Evolutionary conservation across 768 basidiomycete genomes (phyloP).

Genomic region (Lanmaoa rubissima): DNA sequence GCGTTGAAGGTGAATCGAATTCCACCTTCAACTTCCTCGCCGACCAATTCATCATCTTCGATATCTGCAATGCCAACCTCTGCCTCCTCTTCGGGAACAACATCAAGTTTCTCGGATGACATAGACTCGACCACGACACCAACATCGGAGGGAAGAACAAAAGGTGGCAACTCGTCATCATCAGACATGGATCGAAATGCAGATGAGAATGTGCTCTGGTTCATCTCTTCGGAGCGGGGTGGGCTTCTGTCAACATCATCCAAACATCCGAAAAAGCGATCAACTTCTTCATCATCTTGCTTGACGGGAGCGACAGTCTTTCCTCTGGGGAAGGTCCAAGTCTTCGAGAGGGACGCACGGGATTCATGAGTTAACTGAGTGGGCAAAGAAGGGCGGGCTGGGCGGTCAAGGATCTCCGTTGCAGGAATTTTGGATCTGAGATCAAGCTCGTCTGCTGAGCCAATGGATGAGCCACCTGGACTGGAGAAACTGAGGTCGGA

Average conservation of each 20-base stretch:
- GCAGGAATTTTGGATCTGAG: conserved; percentile 3
- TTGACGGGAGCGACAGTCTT: conserved; percentile 18
- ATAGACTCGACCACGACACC: conserved; percentile 39
- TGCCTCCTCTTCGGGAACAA: conserved; percentile 44
- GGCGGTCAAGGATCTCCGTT: conserved; percentile 11
- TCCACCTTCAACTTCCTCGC: conserved; percentile 59
- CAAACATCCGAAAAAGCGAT: conserved; percentile 75
- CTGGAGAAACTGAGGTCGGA: conserved; percentile 47
- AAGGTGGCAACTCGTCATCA: conserved; percentile 47
- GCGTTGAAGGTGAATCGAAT: conserved; percentile 74
- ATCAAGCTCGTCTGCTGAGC: conserved; percentile 49
- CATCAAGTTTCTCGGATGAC: conserved; percentile 32
- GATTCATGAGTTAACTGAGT: conserved; percentile 29
- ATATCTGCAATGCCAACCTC: conserved; percentile 26
- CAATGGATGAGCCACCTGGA: conserved; percentile 50
- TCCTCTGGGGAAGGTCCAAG: conserved; percentile 64
- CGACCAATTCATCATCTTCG: conserved; percentile 52
- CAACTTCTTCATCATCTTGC: conserved; percentile 46
- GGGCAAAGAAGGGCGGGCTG: conserved; percentile 5
- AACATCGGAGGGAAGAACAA: conserved; percentile 46
- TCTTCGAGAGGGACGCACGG: conserved; percentile 53
- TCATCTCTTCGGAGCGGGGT: conserved; percentile 46
- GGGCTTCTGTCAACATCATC: conserved; percentile 55
- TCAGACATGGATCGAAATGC: conserved; percentile 48
- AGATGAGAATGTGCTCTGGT: conserved; percentile 58